These are phyloP conservation scores for Sequoia sempervirens DNA, from an alignment of 75 land plant genomes.

Conservation along the genomic window DNA sequence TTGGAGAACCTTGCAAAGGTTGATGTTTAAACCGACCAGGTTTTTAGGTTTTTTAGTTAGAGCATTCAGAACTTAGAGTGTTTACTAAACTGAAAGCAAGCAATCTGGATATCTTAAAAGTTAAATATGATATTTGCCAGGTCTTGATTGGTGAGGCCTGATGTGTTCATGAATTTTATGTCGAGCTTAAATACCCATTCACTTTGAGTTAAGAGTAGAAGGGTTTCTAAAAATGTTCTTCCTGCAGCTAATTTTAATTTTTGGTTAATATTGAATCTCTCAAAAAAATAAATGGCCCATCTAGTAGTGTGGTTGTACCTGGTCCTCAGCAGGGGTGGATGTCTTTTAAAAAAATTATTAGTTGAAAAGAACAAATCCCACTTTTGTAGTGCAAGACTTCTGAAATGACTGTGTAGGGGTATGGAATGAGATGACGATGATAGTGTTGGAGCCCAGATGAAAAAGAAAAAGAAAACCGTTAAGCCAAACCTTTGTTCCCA, in stretches of 20 bases:
- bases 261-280: neutral
- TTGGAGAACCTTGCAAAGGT: neutral
- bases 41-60: slow-evolving; percentile 18
- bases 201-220: slow-evolving; percentile 24
- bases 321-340: neutral
- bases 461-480: too few species aligned
- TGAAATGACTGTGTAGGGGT: neutral
- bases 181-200: slow-evolving; percentile 8
- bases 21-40: slow-evolving; percentile 10
- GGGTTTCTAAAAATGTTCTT: slow-evolving; percentile 28
- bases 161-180: slow-evolving; percentile 15
- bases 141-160: slow-evolving; percentile 19
- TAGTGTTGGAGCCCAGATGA: too few species aligned
- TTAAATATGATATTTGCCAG: slow-evolving; percentile 13
- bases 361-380: neutral
- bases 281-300: neutral
- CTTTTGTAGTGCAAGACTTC: neutral
- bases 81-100: neutral
- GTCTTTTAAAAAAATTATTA: neutral
- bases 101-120: slow-evolving; percentile 20
- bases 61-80: slow-evolving; percentile 10
- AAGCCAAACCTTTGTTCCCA: too few species aligned
- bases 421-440: neutral
- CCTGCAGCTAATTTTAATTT: neutral
- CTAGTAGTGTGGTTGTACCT: neutral